Conservation (phyloP, 2,329 filamentous ascomycete species). For the Chrysoporthe cubensis region DNA sequence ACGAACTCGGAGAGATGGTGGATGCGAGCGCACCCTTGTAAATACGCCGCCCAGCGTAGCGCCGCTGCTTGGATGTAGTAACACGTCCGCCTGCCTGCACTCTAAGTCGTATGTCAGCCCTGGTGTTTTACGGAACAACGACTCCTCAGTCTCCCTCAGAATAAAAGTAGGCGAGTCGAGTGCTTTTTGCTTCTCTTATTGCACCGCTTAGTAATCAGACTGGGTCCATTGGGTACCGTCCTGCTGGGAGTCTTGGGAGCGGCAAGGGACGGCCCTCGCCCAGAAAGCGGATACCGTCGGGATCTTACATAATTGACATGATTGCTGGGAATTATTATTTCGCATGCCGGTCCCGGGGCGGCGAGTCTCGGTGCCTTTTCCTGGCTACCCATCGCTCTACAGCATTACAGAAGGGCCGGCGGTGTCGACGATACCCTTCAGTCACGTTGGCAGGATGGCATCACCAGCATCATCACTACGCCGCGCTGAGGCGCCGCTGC, state of each 20-base stretch:
- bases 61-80: too few relatives aligned
- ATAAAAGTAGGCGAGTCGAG: too few relatives aligned
- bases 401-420: not conserved
- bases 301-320: conserved; percentile 18
- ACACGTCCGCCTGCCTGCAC: too few relatives aligned
- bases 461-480: conserved; percentile 47
- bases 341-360: conserved; percentile 22
- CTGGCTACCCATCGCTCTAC: too few relatives aligned
- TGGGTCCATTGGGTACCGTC: conserved; percentile 14
- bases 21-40: not conserved
- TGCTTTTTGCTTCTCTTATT: not conserved
- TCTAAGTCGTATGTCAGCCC: too few relatives aligned
- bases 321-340: conserved; percentile 17
- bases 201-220: not conserved
- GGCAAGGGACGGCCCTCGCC: not conserved
- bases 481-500: conserved; percentile 47
- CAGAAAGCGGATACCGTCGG: conserved; percentile 25
- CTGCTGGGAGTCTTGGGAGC: conserved; percentile 6
- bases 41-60: too few relatives aligned
- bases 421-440: not conserved
- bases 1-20: not conserved
- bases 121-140: too few relatives aligned
- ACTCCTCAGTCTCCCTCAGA: too few relatives aligned
- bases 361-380: conserved; percentile 13
- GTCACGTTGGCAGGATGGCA: conserved; percentile 39